Percentiles rank a stretch among this genome's conserved stretches.
These are phyloP conservation scores for Solanum lycopersicoides DNA, from an alignment of 257 asterid genomes.

Conservation along the genomic window DNA sequence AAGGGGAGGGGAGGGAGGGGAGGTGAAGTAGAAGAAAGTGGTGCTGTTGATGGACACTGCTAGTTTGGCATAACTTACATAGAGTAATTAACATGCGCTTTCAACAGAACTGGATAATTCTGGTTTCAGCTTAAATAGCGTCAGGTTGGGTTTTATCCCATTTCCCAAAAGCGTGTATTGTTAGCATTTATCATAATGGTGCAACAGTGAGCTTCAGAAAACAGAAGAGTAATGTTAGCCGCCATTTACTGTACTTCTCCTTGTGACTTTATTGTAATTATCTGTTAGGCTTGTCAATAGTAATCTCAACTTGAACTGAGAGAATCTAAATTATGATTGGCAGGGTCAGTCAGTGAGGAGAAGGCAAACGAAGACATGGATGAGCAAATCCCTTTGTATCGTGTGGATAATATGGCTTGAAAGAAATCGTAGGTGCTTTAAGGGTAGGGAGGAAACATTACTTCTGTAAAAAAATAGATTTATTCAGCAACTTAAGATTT, in stretches of 20 bases:
- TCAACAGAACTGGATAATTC: not conserved
- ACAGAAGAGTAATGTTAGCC: not conserved
- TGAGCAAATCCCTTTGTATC: not conserved
- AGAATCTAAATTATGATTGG: not conserved
- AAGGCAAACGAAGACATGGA: not conserved
- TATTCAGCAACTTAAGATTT: not conserved
- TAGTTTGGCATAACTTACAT: not conserved
- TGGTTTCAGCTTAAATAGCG: not conserved
- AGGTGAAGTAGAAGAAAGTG: not conserved
- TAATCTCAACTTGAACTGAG: not conserved
- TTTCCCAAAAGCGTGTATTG: not conserved
- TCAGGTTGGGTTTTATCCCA: not conserved
- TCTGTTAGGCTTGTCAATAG: not conserved
- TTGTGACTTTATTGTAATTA: not conserved
- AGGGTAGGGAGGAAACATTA: not conserved
- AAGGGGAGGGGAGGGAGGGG: not conserved
- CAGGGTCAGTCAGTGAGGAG: constrained; percentile 1
- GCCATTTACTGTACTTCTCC: not conserved
- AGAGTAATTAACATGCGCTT: not conserved
- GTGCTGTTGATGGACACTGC: not conserved
- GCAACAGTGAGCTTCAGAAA: not conserved
- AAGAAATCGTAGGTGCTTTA: not conserved
- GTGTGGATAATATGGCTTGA: not conserved
- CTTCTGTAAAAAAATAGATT: not conserved
- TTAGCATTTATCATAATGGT: not conserved